Conservation (phyloP, 306 rosid species). For the Albizia julibrissin region DNA sequence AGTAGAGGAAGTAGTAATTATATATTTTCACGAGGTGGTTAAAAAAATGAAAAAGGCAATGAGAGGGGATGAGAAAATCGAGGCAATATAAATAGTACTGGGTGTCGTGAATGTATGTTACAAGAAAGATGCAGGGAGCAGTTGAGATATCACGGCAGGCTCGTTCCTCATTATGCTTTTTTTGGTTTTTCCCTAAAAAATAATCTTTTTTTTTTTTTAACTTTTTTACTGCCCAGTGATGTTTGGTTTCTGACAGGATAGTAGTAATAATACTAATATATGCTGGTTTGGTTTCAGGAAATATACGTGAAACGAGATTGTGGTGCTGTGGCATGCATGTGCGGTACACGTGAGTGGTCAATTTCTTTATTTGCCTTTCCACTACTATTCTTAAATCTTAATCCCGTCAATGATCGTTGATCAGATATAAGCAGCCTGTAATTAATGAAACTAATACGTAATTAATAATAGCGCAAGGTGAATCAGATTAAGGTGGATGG, state of each 20-base stretch:
- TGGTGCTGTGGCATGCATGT: slow-evolving; percentile 8
- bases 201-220: background rate
- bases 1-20: too few species aligned
- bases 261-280: slow-evolving; percentile 10
- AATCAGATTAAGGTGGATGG: background rate
- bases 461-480: background rate
- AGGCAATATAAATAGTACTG: slow-evolving; percentile 28
- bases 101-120: slow-evolving; percentile 27
- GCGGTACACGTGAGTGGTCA: slow-evolving; percentile 44
- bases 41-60: background rate
- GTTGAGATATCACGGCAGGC: slow-evolving; percentile 34
- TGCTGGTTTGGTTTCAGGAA: background rate
- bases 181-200: background rate
- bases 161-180: background rate
- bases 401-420: background rate
- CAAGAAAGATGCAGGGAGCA: slow-evolving; percentile 29
- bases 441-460: background rate
- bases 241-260: slow-evolving; percentile 21
- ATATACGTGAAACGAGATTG: background rate
- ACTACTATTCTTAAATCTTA: background rate
- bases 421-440: background rate
- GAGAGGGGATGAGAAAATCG: background rate
- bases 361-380: background rate
- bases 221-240: background rate
- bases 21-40: background rate